These are phyloP conservation scores for Wickerhamiella allomyrinae DNA, from an alignment of 805 yeast genomes.

Conservation along the genomic window DNA sequence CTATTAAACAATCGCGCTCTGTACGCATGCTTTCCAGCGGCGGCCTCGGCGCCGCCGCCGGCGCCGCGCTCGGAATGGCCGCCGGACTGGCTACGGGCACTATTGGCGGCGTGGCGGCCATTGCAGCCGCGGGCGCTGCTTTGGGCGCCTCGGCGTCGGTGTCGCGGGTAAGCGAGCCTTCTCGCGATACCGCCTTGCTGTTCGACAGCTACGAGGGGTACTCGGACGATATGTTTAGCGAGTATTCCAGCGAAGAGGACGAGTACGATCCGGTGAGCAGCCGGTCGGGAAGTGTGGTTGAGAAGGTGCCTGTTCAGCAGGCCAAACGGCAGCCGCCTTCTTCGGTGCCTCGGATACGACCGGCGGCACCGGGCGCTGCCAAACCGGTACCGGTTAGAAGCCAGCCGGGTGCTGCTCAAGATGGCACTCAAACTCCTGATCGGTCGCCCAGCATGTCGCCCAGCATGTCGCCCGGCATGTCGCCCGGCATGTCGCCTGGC, in stretches of 20 bases:
- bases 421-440: too few relatives aligned
- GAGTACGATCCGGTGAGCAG: neutral
- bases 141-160: conserved; percentile 1
- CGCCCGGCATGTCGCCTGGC: neutral
- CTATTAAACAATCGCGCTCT: too few relatives aligned
- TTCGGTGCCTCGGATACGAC: too few relatives aligned
- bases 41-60: conserved; percentile 1
- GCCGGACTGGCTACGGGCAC: conserved; percentile 3
- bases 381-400: too few relatives aligned
- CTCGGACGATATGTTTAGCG: neutral
- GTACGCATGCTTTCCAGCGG: neutral
- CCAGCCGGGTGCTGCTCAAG: too few relatives aligned
- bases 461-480: too few relatives aligned
- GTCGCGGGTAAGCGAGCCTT: neutral
- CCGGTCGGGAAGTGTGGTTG: too few relatives aligned
- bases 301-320: too few relatives aligned
- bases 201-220: neutral
- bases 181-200: neutral
- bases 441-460: too few relatives aligned
- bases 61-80: conserved; percentile 1
- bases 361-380: too few relatives aligned
- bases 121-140: conserved; percentile 3
- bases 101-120: conserved; percentile 1
- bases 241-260: neutral
- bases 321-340: too few relatives aligned